Conservation (phyloP, 2,329 filamentous ascomycete genomes). For the Zymoseptoria ardabiliae region DNA sequence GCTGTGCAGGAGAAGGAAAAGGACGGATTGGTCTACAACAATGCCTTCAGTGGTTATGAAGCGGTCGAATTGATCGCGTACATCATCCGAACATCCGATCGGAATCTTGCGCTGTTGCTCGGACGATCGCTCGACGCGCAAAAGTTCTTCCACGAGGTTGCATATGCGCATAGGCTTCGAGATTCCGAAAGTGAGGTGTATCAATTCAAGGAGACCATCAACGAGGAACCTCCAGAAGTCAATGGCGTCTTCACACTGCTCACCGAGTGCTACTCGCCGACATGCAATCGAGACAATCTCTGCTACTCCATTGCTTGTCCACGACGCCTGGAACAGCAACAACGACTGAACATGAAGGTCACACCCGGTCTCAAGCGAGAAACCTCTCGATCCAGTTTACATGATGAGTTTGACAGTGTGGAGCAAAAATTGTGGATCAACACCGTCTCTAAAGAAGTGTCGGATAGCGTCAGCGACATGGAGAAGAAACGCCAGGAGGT, state of each 20-base stretch:
- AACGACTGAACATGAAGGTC: conserved; percentile 85
- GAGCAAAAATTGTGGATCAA: conserved; percentile 99
- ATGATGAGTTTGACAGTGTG: conserved; percentile 69
- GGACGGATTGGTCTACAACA: conserved; percentile 95
- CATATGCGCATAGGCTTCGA: conserved; percentile 89
- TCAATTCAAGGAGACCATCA: conserved; percentile 87
- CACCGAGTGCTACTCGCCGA: conserved; percentile 96
- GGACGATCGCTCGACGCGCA: conserved; percentile 91
- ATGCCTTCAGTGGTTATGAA: conserved; percentile 90
- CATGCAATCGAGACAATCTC: conserved; percentile 87
- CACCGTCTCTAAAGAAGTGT: conserved; percentile 89
- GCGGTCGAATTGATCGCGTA: conserved; percentile 92
- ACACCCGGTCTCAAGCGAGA: conserved; percentile 75
- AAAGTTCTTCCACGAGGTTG: conserved; percentile 99
- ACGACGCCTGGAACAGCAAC: conserved; percentile 86
- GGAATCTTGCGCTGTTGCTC: conserved; percentile 83
- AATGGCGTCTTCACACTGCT: conserved; percentile 95
- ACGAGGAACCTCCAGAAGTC: conserved; percentile 76
- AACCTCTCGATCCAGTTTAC: conserved; percentile 62
- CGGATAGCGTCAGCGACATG: conserved; percentile 77
- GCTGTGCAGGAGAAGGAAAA: conserved; percentile 82
- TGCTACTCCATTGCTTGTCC: conserved; percentile 98
- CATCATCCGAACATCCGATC: conserved; percentile 94
- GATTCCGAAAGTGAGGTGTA: conserved; percentile 95
- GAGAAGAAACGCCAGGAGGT: conserved; percentile 98